phyloP scores from a whole-genome alignment of 768 basidiomycete species.

The Rhodotorula paludigena region DNA sequence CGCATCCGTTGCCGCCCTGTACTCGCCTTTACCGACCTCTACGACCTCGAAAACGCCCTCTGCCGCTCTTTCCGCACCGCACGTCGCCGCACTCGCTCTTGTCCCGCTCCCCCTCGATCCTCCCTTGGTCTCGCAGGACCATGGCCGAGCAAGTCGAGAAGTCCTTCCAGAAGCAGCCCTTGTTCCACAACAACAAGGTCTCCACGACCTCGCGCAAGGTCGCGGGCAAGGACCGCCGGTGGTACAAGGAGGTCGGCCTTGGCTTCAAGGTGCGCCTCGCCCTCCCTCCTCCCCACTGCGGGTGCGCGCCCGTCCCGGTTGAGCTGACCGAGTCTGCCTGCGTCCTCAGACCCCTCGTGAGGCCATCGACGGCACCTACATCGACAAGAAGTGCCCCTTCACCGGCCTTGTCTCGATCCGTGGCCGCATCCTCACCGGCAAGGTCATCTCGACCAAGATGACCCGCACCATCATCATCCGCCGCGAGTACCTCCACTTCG shows the following conservation, averaged over 20 bases:
- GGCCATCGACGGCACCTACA: constrained; percentile 89
- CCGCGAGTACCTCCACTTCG: constrained; percentile 70
- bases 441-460: constrained; percentile 99
- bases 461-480: constrained; percentile 97
- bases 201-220: constrained; percentile 87
- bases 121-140: constrained; percentile 27
- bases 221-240: constrained; percentile 88
- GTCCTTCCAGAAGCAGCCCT: constrained; percentile 93
- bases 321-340: background rate
- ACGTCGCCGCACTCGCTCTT: background rate
- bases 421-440: constrained; percentile 95
- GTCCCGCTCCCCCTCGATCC: too few species aligned
- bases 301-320: background rate
- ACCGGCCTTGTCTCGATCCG: constrained; percentile 95
- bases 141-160: constrained; percentile 76
- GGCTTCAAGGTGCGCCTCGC: constrained; percentile 38
- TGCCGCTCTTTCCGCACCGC: background rate
- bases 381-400: constrained; percentile 99
- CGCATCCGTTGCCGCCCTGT: too few species aligned
- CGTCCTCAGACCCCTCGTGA: constrained; percentile 91
- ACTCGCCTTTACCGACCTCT: too few species aligned
- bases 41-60: background rate
- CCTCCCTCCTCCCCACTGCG: too few species aligned
- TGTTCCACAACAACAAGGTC: constrained; percentile 96
- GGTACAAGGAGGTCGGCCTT: constrained; percentile 68